Evolutionary conservation across 768 basidiomycete species (phyloP).

Genomic region (Trametes gibbosa): DNA sequence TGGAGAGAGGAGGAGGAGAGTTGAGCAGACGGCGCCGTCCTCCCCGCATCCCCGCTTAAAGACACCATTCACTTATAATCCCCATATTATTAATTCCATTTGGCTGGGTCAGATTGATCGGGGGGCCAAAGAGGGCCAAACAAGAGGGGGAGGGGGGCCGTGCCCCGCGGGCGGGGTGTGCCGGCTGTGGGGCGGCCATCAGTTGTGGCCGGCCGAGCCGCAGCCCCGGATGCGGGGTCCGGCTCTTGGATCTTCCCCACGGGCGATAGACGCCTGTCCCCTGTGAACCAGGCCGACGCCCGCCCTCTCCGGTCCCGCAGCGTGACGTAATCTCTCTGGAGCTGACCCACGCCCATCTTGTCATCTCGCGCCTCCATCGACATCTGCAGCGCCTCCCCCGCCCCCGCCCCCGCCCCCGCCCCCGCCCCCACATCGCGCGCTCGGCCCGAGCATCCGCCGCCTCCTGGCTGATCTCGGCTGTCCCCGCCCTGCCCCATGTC

Average conservation of each 20-base stretch:
- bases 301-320: neutral
- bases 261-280: no score
- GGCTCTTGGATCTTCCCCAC: constrained; percentile 15
- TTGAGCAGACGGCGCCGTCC: constrained; percentile 10
- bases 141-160: neutral
- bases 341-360: no score
- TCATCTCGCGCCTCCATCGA: constrained; percentile 8
- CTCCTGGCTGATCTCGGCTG: no score
- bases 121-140: constrained; percentile 5
- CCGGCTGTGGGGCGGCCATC: constrained; percentile 7
- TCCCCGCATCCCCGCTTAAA: constrained; percentile 20
- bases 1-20: neutral
- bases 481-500: no score
- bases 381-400: constrained; percentile 7
- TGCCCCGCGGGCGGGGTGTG: neutral
- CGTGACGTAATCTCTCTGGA: constrained; percentile 11
- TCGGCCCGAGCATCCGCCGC: no score
- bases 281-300: no score
- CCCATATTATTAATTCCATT: constrained; percentile 15
- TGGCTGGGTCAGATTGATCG: constrained; percentile 6
- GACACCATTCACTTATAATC: constrained; percentile 18
- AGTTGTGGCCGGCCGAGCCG: constrained; percentile 15
- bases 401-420: neutral
- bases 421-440: no score
- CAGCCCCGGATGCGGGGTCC: constrained; percentile 14